Evolutionary conservation across 108 stramenopile species (phyloP).

Genomic region (Stephanodiscus minutulus): DNA sequence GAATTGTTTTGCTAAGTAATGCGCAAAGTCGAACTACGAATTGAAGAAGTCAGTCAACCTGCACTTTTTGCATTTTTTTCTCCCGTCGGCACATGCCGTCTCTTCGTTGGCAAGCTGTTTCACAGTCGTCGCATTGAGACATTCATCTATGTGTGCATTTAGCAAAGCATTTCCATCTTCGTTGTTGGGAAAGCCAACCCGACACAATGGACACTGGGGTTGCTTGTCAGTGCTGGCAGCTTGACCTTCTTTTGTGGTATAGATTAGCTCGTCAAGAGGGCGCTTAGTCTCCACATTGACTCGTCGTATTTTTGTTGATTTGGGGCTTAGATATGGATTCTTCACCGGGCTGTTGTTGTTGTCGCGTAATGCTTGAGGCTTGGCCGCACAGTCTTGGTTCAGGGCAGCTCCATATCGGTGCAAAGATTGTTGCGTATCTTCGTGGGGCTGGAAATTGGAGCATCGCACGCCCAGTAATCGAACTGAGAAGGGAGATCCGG

Average conservation of each 20-base stretch:
- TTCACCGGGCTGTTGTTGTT: slow-evolving; percentile 1
- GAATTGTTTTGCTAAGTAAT: neutral
- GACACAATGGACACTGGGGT: slow-evolving; percentile 59
- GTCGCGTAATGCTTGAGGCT: neutral
- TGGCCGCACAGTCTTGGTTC: neutral
- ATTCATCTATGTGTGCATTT: slow-evolving; percentile 75
- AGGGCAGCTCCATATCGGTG: slow-evolving; percentile 6
- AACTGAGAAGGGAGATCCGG: slow-evolving; percentile 51
- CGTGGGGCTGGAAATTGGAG: slow-evolving; percentile 62
- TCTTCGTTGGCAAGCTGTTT: slow-evolving; percentile 55
- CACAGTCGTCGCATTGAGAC: slow-evolving; percentile 61
- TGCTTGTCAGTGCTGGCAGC: neutral
- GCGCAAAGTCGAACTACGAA: neutral
- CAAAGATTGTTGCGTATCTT: slow-evolving; percentile 43
- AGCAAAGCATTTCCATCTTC: slow-evolving; percentile 49
- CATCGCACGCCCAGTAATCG: slow-evolving; percentile 84
- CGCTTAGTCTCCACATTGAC: neutral
- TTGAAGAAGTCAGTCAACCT: slow-evolving; percentile 58
- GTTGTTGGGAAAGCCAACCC: slow-evolving; percentile 21
- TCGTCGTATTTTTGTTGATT: neutral
- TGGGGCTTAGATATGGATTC: slow-evolving; percentile 10
- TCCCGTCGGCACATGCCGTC: slow-evolving; percentile 35
- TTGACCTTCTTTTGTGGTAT: neutral
- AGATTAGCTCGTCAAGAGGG: slow-evolving; percentile 7
- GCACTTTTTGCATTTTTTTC: slow-evolving; percentile 26